Base-by-base conservation (phyloP, 164 flowering plant genomes). In the Cinnamomum chago region DNA sequence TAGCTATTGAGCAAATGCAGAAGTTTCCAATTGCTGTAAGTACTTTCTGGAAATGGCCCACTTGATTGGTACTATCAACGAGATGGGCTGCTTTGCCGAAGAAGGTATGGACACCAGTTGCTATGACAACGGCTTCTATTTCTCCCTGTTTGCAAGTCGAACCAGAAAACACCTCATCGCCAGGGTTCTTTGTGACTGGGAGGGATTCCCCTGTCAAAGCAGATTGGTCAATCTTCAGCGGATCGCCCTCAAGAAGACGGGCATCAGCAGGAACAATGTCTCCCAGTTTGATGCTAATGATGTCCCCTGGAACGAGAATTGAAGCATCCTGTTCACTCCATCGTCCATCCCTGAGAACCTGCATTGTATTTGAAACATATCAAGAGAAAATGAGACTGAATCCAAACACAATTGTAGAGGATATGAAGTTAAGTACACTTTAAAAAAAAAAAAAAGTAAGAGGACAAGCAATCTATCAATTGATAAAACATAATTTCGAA, bases 31-130 rank as follows among this genome's bases (percentile, higher is more conserved):
- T 90, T 13, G 95, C 90, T 1, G 95, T 90, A 23, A 90, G 90
- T 51, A 90, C 95, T 82, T 84, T 83, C 78, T 90, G 95, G 81
- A 90, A 90, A 71, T 90, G 95, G 1, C 95, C 95, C 74, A 90
- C 95, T 75, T 90, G 84, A 73, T 90, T 89, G 72, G 95, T 90
- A 83, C 89, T 90, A 75, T 90, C 95, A 47, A 90, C 95, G 65
- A 90, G 71, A 85, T 90, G 95, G 2, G 95, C 95, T 62, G 95
- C 95, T 82, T 90, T 90, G 4, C 95, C 95, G 51, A 90, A 90
- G 75, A 90, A 90, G 78, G 95, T 89, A 77, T 90, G 95, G 22
- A 90, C 95, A 30, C 95, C 92, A 24, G 95, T 90, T 50, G 95
- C 95, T 80, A 89, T 89, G 0, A 90, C 95, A 66, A 90, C 90